phyloP scores from a whole-genome alignment of 768 basidiomycete genomes.

The Trametes sanguinea region DNA sequence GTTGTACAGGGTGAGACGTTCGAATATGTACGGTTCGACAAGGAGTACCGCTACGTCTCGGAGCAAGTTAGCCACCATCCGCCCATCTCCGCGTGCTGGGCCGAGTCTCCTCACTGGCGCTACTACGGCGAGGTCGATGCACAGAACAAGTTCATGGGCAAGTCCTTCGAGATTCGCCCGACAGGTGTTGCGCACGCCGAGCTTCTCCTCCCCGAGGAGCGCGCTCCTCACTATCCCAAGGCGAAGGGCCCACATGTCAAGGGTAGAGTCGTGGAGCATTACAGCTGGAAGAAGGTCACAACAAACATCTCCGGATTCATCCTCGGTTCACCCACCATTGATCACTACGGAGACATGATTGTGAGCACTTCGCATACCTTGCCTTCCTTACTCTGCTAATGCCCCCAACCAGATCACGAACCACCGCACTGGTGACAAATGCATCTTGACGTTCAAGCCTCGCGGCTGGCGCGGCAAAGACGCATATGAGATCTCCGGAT shows the following conservation, averaged over 20 bases:
- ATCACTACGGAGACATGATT: constrained; percentile 83
- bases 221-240: constrained; percentile 63
- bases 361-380: constrained; percentile 46
- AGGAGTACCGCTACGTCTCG: constrained; percentile 88
- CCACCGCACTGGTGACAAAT: constrained; percentile 86
- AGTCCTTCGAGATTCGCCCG: constrained; percentile 93
- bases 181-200: constrained; percentile 94
- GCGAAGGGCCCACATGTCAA: constrained; percentile 42
- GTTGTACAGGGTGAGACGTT: constrained; percentile 80
- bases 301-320: constrained; percentile 93
- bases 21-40: constrained; percentile 87
- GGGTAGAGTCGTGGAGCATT: constrained; percentile 82
- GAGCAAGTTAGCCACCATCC: constrained; percentile 99
- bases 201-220: constrained; percentile 69
- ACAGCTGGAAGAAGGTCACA: constrained; percentile 94
- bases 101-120: constrained; percentile 85
- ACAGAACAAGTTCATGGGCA: constrained; percentile 95
- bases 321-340: constrained; percentile 67
- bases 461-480: constrained; percentile 92
- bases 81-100: constrained; percentile 95
- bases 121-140: constrained; percentile 97
- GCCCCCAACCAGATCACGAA: constrained; percentile 63
- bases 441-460: constrained; percentile 92
- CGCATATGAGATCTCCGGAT: constrained; percentile 90
- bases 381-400: neutral